Base-by-base conservation (phyloP, 805 yeast species). In the Cyberlindnera suaveolens region DNA sequence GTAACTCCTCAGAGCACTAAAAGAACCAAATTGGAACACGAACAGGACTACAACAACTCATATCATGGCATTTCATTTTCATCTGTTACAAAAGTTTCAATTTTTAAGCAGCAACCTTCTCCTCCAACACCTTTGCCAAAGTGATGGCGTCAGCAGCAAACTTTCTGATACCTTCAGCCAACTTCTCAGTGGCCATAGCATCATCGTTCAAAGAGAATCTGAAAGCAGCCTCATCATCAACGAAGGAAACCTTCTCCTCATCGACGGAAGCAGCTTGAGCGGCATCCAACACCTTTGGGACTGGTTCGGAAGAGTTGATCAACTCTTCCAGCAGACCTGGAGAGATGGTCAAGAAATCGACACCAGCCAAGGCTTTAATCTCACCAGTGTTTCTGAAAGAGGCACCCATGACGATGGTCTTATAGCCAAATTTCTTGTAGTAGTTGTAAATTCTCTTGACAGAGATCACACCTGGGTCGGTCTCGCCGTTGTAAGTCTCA, bases 401-500 rank as follows among this genome's bases (percentile, higher is more conserved):
- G 48, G 99, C 99, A 71, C 99, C 99, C 99, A 93, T 93, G 64
- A 93, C 98, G 65, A 93, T 90, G 67, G 99, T 93, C 61, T 91
- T 78, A 82, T 93, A 93, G 58, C 83, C 91, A 70, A 69, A 87
- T 75, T 91, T 91, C 83, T 93, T 93, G 85, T 93, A 93, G 82
- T 93, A 93, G 85, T 90, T 85, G 86, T 67, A 93, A 69, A 93
- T 93, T 49, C 64, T 66, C 70, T 81, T 83, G 59, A 93, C 99
- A 35, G 96, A 87, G 40, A 73, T 41, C 49, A 93, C 98, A 84
- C 99, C 99, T 56, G 99, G 99, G 71, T 93, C 98, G 53, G 80
- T 72, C 59, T 77, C 86, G 55, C 77, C 75, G 42, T 78, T 71
- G 80, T 87, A 91, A 45, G 80, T 74, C 77, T 90, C 78, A 61